phyloP scores from a whole-genome alignment of 2,329 filamentous ascomycete species.

The Trichoderma sp. region DNA sequence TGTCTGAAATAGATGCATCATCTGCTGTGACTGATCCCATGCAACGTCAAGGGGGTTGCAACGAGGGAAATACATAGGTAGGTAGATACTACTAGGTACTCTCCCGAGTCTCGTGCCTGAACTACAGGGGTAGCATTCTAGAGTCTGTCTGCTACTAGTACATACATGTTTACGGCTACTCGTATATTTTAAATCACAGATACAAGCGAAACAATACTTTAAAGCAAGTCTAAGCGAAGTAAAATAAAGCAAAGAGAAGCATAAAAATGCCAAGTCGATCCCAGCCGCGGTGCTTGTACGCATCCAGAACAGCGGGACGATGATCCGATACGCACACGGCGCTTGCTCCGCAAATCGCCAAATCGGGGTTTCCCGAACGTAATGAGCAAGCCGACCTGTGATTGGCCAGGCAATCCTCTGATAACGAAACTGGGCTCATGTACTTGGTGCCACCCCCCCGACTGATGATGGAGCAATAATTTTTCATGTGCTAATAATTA shows the following conservation, averaged over 20 bases:
- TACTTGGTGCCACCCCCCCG: background rate
- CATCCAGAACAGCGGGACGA: constrained; percentile 1
- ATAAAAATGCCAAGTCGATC: background rate
- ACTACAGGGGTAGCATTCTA: background rate
- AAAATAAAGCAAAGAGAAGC: background rate
- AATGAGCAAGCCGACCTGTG: constrained; percentile 17
- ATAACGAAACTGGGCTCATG: constrained; percentile 14
- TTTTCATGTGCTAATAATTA: constrained; percentile 12
- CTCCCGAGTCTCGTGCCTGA: background rate
- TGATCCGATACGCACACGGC: background rate
- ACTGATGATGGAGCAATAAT: background rate
- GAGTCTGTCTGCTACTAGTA: background rate
- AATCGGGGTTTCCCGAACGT: constrained; percentile 20
- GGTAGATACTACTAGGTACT: background rate
- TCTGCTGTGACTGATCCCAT: background rate
- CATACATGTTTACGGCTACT: background rate
- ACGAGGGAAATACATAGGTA: background rate
- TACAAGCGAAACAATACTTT: background rate
- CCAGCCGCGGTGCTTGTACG: background rate
- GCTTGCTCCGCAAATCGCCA: constrained; percentile 18
- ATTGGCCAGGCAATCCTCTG: constrained; percentile 6
- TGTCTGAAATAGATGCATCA: background rate
- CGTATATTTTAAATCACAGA: background rate
- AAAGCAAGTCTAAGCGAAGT: no score
- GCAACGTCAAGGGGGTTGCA: background rate